phyloP scores from a whole-genome alignment of 2,329 filamentous ascomycete genomes.

The Leptographium wingfieldii region DNA sequence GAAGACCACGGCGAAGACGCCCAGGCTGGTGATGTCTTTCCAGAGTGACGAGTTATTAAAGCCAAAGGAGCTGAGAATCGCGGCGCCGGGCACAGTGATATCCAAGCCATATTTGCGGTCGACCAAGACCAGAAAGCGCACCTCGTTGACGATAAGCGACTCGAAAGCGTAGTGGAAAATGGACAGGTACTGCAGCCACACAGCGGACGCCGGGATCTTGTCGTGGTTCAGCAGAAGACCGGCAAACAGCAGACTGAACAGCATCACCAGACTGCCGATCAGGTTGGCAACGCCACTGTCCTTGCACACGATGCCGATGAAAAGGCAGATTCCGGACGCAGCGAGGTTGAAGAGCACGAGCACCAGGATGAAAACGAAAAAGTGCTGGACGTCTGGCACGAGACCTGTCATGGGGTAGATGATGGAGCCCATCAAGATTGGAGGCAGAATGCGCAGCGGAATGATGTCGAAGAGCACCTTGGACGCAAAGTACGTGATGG shows the following conservation, averaged over 20 bases:
- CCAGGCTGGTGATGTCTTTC: constrained; percentile 71
- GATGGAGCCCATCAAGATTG: constrained; percentile 88
- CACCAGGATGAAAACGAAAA: constrained; percentile 83
- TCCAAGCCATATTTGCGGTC: constrained; percentile 95
- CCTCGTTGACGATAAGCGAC: constrained; percentile 93
- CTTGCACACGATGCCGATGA: constrained; percentile 90
- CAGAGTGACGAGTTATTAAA: constrained; percentile 82
- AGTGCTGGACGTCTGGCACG: constrained; percentile 67
- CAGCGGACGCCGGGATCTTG: constrained; percentile 69
- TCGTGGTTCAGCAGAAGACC: constrained; percentile 90
- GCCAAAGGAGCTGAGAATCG: constrained; percentile 88
- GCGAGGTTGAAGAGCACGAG: constrained; percentile 93
- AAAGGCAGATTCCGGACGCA: constrained; percentile 83
- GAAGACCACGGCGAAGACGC: constrained; percentile 69
- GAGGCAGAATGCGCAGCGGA: constrained; percentile 84
- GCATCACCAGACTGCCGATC: constrained; percentile 89
- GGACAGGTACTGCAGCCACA: constrained; percentile 86
- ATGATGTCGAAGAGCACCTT: constrained; percentile 99
- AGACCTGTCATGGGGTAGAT: constrained; percentile 97
- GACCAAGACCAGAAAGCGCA: constrained; percentile 74
- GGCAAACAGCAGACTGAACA: constrained; percentile 91
- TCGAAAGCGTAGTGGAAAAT: constrained; percentile 99
- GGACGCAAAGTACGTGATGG: constrained; percentile 83
- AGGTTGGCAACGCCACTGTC: constrained; percentile 86
- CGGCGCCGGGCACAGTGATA: constrained; percentile 88